Evolutionary conservation across 2,329 filamentous ascomycete species (phyloP), one percentile per base, ranked within the genome.

Genomic region (Clathrospora elynae): DNA sequence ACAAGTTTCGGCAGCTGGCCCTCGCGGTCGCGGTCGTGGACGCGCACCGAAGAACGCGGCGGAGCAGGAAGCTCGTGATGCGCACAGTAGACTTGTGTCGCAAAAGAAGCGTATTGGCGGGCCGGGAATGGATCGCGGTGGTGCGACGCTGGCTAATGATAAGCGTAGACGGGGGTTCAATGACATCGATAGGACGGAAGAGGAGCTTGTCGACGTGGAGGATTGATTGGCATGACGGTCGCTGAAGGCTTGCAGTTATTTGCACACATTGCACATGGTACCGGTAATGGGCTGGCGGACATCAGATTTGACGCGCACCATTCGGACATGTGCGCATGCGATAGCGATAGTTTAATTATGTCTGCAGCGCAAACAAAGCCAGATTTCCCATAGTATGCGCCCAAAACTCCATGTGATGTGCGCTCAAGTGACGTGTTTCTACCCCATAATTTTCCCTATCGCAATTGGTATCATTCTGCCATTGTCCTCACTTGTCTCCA

Each of bases 71-170:
- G 76, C 77, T 3, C 55, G 65, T 26, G 71, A 76, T 32, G 67
- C 75, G 3, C 54, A 75, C 11, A 64, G 69, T 37, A 73, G 74
- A 6, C 66, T 82, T 22, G 68, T 75, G 22, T 69, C 71, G 29
- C 75, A 75, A 46, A 82, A 82, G 59, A 69, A 68, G 34, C 68
- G 71, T 14, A 68, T 80, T 49, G 81, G 81, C 2, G 71, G 76
- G 3, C 67, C 67, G 10, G 78, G 75, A 0, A 70, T 83, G 54
- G 80, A 81, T 41, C 70, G 73, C 30, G 76, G 74, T 26, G 80
- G 80, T 4, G 74, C 75, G 26, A 75, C 72, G 14, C 63, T 84
- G 5, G 79, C 76, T 3, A 83, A 75, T 20, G 72, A 75, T 13
- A 73, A 75, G 49, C 72, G 79, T 19, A 72, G 76, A 42, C 57